Evolutionary conservation across 306 rosid species (phyloP), one percentile per base, ranked within the genome.

Genomic region (Glycine tomentella): DNA sequence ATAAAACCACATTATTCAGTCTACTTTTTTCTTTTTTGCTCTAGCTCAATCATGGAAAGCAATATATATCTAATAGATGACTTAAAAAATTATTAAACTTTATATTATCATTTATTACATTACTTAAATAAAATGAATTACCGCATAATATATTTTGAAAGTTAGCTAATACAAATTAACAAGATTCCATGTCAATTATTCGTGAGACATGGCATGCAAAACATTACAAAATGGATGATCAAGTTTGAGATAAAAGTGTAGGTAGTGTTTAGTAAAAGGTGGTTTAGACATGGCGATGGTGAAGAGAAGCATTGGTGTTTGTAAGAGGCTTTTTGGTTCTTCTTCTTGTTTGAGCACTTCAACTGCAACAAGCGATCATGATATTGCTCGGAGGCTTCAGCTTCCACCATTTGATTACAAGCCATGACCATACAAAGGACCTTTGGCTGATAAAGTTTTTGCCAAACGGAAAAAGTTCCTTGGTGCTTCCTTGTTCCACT

Each of bases 401-500:
- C 72, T 92, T 72, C 95, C 93, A 3, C 89, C 87, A 2, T 89
- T 92, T 69, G 89, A 88, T 79, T 85, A 89, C 74, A 44, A 84
- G 67, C 93, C 97, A 0, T 71, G 36, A 58, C 88, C 92, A 2
- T 92, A 89, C 81, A 76, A 71, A 48, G 95, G 95, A 2, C 95
- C 92, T 6, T 81, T 58, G 62, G 87, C 87, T 49, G 86, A 92
- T 55, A 84, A 92, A 66, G 83, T 92, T 58, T 86, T 88, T 48
- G 80, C 78, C 84, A 92, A 91, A 86, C 79, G 97, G 53, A 91
- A 85, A 81, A 87, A 79, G 85, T 92, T 92, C 76, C 84, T 90
- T 1, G 93, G 95, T 38, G 93, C 97, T 75, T 92, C 95, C 46
- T 82, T 92, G 20, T 92, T 92, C 74, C 90, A 92, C 84, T 92